Conservation (phyloP, 129 eudicot species). For the Kitagawia praeruptora region DNA sequence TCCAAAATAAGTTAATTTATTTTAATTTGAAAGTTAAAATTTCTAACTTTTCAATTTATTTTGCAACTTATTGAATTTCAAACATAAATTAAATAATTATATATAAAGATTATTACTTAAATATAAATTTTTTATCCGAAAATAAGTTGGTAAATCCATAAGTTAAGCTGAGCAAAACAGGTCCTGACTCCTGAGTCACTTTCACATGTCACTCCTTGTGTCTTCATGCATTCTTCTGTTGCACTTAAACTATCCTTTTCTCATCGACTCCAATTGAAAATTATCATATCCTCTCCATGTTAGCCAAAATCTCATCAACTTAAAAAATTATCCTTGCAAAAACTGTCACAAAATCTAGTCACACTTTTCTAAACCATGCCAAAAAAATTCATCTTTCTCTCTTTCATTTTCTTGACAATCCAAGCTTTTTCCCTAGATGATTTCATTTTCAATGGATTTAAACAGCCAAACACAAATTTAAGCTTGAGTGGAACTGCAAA, state of each 20-base stretch:
- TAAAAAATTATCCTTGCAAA: not conserved
- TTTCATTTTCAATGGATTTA: constrained; percentile 20
- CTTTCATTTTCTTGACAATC: constrained; percentile 7
- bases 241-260: not conserved
- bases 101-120: too few species aligned
- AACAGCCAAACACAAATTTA: constrained; percentile 9
- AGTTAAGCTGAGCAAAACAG: too few species aligned
- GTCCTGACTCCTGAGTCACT: not conserved
- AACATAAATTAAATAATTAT: too few species aligned
- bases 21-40: too few species aligned
- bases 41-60: too few species aligned
- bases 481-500: constrained; percentile 18
- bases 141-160: too few species aligned
- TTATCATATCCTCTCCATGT: not conserved
- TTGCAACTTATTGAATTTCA: too few species aligned
- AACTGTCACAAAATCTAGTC: not conserved
- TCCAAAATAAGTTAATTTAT: too few species aligned
- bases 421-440: constrained; percentile 17
- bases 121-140: too few species aligned
- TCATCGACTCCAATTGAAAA: not conserved
- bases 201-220: not conserved
- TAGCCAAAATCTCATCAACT: not conserved
- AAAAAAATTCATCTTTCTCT: constrained; percentile 1
- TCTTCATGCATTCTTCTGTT: not conserved
- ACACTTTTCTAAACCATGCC: not conserved